Evolutionary conservation across 1,284 basidiomycete genomes (phyloP).

Genomic region (Lentinus polychrous): DNA sequence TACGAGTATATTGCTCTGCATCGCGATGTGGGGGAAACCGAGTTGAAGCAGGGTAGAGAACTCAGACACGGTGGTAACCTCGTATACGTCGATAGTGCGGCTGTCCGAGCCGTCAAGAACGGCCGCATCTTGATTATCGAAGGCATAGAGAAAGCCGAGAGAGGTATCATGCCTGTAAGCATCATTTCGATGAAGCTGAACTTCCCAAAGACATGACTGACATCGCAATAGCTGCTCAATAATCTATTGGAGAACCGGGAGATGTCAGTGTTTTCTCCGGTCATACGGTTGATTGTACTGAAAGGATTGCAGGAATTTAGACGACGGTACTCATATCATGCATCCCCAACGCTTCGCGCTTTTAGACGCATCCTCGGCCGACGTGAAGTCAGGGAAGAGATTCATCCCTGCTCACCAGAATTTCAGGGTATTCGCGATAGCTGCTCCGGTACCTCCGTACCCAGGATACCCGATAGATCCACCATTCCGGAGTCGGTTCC

Average conservation of each 20-base stretch:
- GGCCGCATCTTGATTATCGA: constrained; percentile 61
- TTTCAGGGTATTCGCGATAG: constrained; percentile 59
- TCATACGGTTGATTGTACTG: background rate
- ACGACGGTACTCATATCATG: constrained; percentile 68
- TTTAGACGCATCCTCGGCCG: constrained; percentile 29
- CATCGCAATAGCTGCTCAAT: constrained; percentile 41
- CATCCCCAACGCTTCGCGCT: constrained; percentile 52
- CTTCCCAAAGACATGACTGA: constrained; percentile 1
- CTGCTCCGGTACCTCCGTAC: constrained; percentile 60
- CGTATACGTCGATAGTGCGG: constrained; percentile 57
- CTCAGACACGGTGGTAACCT: constrained; percentile 53
- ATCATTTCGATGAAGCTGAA: background rate
- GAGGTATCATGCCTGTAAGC: constrained; percentile 41
- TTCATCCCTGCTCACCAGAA: constrained; percentile 58
- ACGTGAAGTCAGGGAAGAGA: constrained; percentile 27
- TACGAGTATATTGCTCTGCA: constrained; percentile 62
- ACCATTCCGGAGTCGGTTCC: constrained; percentile 62
- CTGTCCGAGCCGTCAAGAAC: constrained; percentile 58
- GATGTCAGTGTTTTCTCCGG: constrained; percentile 34
- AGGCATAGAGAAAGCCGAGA: constrained; percentile 64
- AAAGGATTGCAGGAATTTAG: constrained; percentile 43
- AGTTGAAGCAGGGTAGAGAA: constrained; percentile 62
- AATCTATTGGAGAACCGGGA: constrained; percentile 64
- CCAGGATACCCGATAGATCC: constrained; percentile 61
- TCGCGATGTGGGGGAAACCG: constrained; percentile 63